phyloP scores from a whole-genome alignment of 495 filamentous ascomycete species.

The Penicillium goetzii region DNA sequence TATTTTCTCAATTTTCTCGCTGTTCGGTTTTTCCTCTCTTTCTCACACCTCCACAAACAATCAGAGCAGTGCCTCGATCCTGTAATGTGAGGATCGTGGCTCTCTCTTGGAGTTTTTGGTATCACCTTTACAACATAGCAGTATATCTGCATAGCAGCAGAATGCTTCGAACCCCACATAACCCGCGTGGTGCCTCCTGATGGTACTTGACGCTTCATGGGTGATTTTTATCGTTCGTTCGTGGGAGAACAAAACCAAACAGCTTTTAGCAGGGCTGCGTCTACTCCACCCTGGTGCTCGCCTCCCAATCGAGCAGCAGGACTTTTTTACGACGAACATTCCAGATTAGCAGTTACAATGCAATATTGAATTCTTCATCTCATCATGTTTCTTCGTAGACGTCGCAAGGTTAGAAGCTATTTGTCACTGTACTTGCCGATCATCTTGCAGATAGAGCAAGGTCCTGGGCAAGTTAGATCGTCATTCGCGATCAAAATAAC shows the following conservation, averaged over 20 bases:
- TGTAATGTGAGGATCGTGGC: constrained; percentile 24
- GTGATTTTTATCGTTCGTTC: constrained; percentile 55
- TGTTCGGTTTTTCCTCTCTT: constrained; percentile 10
- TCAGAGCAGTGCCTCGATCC: constrained; percentile 12
- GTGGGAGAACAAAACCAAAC: constrained; percentile 59
- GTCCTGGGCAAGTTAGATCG: too few species aligned
- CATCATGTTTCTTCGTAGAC: background rate
- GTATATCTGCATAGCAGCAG: background rate
- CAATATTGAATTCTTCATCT: background rate
- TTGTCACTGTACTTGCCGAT: too few species aligned
- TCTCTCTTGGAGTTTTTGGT: background rate
- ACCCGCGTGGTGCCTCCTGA: constrained; percentile 47
- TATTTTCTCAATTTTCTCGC: background rate
- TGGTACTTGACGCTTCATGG: constrained; percentile 47
- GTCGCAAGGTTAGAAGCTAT: too few species aligned
- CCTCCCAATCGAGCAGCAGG: constrained; percentile 47
- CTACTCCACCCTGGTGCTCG: constrained; percentile 59
- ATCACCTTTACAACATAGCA: background rate
- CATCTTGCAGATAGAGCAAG: too few species aligned
- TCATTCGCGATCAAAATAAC: too few species aligned
- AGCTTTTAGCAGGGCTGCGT: constrained; percentile 60
- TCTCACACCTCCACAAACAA: constrained; percentile 1
- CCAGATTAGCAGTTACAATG: background rate
- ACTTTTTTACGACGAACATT: constrained; percentile 59
- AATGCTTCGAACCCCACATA: constrained; percentile 40